phyloP scores from a whole-genome alignment of 345 rosid species.

The Citrus unshiu region DNA sequence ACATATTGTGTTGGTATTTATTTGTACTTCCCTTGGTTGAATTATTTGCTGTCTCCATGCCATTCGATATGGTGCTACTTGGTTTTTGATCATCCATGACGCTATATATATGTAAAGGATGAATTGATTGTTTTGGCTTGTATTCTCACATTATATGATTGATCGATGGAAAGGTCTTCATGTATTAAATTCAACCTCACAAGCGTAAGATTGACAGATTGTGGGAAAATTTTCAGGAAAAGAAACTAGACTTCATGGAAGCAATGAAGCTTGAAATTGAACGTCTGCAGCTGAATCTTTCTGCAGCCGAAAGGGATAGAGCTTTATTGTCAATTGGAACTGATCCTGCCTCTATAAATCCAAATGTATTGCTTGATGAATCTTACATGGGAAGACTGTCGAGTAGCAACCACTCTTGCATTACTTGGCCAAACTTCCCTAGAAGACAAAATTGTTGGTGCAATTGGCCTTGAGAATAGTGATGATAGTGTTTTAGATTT shows the following conservation, averaged over 20 bases:
- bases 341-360: slow-evolving; percentile 94
- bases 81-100: too few relatives aligned
- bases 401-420: slow-evolving; percentile 67
- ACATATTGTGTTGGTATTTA: not conserved
- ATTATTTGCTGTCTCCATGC: too few relatives aligned
- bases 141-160: too few relatives aligned
- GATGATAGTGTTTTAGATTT: slow-evolving; percentile 62
- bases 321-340: slow-evolving; percentile 78
- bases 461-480: slow-evolving; percentile 65
- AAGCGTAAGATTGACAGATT: slow-evolving; percentile 10
- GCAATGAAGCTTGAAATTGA: slow-evolving; percentile 94
- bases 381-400: slow-evolving; percentile 69
- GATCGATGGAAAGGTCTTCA: too few relatives aligned
- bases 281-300: slow-evolving; percentile 77
- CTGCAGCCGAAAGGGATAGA: slow-evolving; percentile 99
- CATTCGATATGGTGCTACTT: too few relatives aligned
- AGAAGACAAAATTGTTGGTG: slow-evolving; percentile 80
- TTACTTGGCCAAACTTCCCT: slow-evolving; percentile 74
- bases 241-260: slow-evolving; percentile 57
- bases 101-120: too few relatives aligned
- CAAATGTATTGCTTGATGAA: slow-evolving; percentile 69
- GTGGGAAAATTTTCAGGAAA: slow-evolving; percentile 46
- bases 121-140: too few relatives aligned
- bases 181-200: not conserved
- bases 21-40: not conserved